Conservation (phyloP, 116 monocot species). For the Dioscorea cayenensis region DNA sequence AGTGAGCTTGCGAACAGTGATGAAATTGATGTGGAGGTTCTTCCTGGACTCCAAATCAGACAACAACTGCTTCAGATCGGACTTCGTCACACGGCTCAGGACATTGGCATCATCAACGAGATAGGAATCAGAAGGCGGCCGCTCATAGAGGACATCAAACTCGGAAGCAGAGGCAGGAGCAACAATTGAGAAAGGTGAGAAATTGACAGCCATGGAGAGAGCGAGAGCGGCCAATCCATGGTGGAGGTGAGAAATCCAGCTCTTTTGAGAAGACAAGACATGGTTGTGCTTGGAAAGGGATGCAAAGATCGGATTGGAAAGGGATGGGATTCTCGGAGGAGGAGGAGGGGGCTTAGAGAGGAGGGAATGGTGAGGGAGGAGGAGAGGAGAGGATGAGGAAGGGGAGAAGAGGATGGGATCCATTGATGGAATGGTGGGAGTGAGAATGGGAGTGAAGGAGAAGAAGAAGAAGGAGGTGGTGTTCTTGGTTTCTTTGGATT, state of each 20-base stretch:
- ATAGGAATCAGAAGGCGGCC: slow-evolving; percentile 72
- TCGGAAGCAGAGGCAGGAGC: slow-evolving; percentile 66
- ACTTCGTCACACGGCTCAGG: slow-evolving; percentile 86
- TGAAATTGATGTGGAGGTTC: slow-evolving; percentile 78
- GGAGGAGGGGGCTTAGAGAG: slow-evolving; percentile 5
- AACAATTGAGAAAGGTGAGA: slow-evolving; percentile 32
- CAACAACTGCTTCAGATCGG: slow-evolving; percentile 64
- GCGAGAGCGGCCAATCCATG: slow-evolving; percentile 67
- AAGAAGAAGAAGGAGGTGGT: neutral
- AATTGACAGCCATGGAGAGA: slow-evolving; percentile 64
- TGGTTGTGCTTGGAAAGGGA: neutral
- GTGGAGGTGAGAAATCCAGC: slow-evolving; percentile 47
- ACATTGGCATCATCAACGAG: slow-evolving; percentile 91
- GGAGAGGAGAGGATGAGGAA: slow-evolving; percentile 24
- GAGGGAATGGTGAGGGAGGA: slow-evolving; percentile 15
- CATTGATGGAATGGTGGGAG: slow-evolving; percentile 26
- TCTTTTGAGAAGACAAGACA: slow-evolving; percentile 1
- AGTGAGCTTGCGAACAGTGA: slow-evolving; percentile 95
- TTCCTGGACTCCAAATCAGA: slow-evolving; percentile 85
- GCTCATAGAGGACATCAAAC: slow-evolving; percentile 81
- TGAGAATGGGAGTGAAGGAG: slow-evolving; percentile 4
- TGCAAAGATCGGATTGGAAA: neutral
- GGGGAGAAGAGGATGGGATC: slow-evolving; percentile 47
- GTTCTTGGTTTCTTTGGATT: slow-evolving; percentile 37
- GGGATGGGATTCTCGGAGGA: slow-evolving; percentile 13